Percentiles rank a stretch among this genome's conserved stretches.
Evolutionary conservation across 2,329 filamentous ascomycete genomes (phyloP).

Genomic region (Neospermospora avenae): DNA sequence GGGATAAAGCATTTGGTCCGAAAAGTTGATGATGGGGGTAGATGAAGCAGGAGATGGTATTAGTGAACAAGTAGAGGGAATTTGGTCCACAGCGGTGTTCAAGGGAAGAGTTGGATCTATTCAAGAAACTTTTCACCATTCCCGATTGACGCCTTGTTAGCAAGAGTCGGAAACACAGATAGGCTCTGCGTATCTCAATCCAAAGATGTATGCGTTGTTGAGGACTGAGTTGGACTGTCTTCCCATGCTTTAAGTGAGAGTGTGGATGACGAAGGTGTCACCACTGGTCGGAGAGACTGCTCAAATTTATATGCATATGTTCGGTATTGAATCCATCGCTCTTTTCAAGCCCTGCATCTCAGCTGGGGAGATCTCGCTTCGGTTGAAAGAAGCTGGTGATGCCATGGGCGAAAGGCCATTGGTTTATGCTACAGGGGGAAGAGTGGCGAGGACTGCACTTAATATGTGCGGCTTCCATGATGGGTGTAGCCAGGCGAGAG

Average conservation of each 20-base stretch:
- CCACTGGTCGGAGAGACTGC: background rate
- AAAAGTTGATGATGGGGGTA: background rate
- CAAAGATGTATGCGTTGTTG: no score
- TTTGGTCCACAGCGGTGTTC: background rate
- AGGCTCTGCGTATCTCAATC: no score
- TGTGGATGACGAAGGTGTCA: background rate
- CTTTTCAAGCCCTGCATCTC: background rate
- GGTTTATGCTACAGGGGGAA: background rate
- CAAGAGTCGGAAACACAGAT: background rate
- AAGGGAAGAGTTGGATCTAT: background rate
- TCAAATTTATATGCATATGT: background rate
- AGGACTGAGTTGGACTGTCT: background rate
- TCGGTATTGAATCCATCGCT: background rate
- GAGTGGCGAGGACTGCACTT: no score
- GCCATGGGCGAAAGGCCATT: background rate
- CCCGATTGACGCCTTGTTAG: background rate
- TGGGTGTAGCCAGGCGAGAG: no score
- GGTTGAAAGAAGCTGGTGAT: background rate
- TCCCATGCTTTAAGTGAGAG: background rate
- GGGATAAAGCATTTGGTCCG: background rate
- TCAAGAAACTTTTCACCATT: background rate
- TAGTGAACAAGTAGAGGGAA: background rate
- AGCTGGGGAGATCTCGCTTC: background rate
- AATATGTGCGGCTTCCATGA: no score
- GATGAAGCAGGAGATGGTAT: background rate